Percentiles rank a stretch among this genome's conserved stretches.
Evolutionary conservation across 176 grass and related monocot genomes (phyloP).

Genomic region (Eragrostis curvula): DNA sequence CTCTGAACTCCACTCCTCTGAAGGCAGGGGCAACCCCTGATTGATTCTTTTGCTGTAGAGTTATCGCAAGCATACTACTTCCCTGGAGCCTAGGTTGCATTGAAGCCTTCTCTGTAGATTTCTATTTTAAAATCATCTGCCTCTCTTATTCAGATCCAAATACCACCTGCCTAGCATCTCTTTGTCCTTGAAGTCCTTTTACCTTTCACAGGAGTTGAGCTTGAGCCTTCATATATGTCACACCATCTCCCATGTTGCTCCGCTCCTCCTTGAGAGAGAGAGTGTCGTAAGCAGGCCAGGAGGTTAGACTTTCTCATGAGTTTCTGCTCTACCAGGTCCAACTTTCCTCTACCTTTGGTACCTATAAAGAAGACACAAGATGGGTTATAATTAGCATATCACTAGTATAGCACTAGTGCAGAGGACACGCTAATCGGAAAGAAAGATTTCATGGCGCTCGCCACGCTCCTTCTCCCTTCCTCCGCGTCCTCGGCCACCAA

Average conservation of each 20-base stretch:
- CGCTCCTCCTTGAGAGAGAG: neutral
- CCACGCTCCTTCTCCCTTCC: constrained; percentile 57
- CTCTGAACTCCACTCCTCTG: neutral
- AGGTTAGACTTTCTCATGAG: constrained; percentile 8
- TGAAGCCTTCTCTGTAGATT: neutral
- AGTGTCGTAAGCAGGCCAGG: neutral
- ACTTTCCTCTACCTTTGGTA: constrained; percentile 1
- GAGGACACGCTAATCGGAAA: neutral
- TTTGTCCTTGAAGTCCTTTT: neutral
- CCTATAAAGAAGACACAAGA: constrained; percentile 6
- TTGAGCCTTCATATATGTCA: neutral
- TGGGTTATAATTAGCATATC: neutral
- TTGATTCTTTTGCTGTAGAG: neutral
- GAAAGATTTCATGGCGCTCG: constrained; percentile 47
- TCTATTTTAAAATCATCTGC: neutral
- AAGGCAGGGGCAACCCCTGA: neutral
- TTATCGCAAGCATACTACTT: constrained; percentile 17
- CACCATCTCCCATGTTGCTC: neutral
- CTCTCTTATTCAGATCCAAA: constrained; percentile 15
- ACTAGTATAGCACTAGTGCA: neutral
- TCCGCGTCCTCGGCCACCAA: neutral
- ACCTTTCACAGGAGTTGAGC: neutral
- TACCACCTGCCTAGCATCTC: neutral
- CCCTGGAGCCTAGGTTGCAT: constrained; percentile 30
- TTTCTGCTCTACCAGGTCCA: constrained; percentile 25